Evolutionary conservation across 139 green algal species (phyloP).

Genomic region (Zygnema cylindricum): DNA sequence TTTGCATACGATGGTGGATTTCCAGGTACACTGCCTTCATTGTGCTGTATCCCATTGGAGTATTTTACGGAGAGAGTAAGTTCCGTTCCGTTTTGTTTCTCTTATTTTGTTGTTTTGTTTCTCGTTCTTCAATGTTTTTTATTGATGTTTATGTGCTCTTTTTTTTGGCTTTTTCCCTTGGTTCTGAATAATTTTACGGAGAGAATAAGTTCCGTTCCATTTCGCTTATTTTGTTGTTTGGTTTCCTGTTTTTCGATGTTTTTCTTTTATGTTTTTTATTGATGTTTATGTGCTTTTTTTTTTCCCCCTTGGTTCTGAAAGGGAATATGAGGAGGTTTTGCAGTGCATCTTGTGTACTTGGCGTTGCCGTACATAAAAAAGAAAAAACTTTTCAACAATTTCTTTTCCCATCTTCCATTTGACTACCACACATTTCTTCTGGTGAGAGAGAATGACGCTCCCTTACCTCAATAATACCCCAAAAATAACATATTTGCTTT

Average conservation of each 20-base stretch:
- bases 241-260: background rate
- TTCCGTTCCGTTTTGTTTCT: no score
- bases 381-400: background rate
- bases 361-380: conserved; percentile 10
- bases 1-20: background rate
- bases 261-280: no score
- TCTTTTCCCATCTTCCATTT: conserved; percentile 31
- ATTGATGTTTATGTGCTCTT: background rate
- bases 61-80: conserved; percentile 41
- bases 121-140: background rate
- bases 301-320: background rate
- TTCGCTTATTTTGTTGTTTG: no score
- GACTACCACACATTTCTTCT: conserved; percentile 36
- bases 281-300: background rate
- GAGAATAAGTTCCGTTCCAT: conserved; percentile 45
- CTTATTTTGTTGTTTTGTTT: background rate
- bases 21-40: conserved; percentile 44
- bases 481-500: no score
- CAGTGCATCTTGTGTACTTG: conserved; percentile 37
- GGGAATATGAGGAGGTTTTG: no score
- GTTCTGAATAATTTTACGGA: conserved; percentile 21
- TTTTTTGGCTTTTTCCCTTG: background rate
- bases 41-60: conserved; percentile 32
- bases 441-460: no score
- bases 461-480: no score